Conservation (phyloP, 345 rosid genomes). For the Syzygium jambos region DNA sequence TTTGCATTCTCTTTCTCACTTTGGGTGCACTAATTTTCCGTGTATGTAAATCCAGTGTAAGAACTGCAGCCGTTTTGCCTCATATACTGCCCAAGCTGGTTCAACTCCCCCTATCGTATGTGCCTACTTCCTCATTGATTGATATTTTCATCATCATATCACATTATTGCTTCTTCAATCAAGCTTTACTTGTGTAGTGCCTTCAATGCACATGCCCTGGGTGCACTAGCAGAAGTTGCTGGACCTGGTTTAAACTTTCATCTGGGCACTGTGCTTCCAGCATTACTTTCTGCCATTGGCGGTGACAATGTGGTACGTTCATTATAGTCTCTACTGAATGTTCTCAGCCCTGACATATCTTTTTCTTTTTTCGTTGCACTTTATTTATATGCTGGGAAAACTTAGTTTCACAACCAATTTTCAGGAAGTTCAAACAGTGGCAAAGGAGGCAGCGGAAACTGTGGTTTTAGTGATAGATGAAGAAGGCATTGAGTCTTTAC, state of each 20-base stretch:
- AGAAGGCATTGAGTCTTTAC: constrained; percentile 75
- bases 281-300: constrained; percentile 84
- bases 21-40: background rate
- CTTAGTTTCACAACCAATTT: constrained; percentile 4
- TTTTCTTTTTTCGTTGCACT: background rate
- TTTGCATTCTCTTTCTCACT: background rate
- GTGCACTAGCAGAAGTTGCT: constrained; percentile 97
- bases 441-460: constrained; percentile 87
- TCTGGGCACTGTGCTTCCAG: constrained; percentile 88
- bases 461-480: constrained; percentile 84
- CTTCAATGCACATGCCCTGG: constrained; percentile 95
- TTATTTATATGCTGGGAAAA: background rate
- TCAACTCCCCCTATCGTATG: constrained; percentile 90
- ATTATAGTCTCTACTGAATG: background rate
- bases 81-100: constrained; percentile 96
- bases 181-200: constrained; percentile 40
- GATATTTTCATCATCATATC: background rate
- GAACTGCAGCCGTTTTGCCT: constrained; percentile 96
- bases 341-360: background rate
- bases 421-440: constrained; percentile 80
- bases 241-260: constrained; percentile 86
- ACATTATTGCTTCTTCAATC: background rate
- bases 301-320: constrained; percentile 49
- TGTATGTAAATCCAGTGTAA: constrained; percentile 53
- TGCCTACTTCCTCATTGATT: constrained; percentile 9